Percentiles rank a stretch among this genome's conserved stretches.
These are phyloP conservation scores for Lasiodiplodia citricola DNA, from an alignment of 2,329 filamentous ascomycete species.

Conservation along the genomic window DNA sequence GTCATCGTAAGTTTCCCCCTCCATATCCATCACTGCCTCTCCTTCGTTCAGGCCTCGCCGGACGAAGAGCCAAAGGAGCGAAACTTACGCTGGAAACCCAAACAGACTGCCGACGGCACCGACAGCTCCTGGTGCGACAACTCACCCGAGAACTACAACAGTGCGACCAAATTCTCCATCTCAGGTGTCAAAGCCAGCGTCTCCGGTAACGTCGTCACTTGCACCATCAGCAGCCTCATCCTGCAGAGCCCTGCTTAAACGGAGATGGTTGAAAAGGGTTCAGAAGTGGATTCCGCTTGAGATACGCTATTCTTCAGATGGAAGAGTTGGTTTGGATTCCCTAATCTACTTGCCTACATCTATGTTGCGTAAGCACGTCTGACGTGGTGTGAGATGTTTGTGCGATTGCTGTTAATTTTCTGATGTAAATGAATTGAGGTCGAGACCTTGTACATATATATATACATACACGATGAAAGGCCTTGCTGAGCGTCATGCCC, in stretches of 20 bases:
- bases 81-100: not conserved
- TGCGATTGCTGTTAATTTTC: not conserved
- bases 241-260: constrained; percentile 28
- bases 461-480: not conserved
- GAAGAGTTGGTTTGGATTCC: not conserved
- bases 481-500: not conserved
- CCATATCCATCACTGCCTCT: not conserved
- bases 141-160: constrained; percentile 47
- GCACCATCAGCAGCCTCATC: constrained; percentile 30
- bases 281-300: not conserved
- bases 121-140: constrained; percentile 33
- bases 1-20: constrained; percentile 33
- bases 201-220: constrained; percentile 32
- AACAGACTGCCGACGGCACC: constrained; percentile 31
- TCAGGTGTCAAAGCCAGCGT: constrained; percentile 42
- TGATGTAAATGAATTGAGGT: not conserved
- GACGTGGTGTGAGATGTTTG: not conserved
- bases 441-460: not conserved
- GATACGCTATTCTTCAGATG: not conserved
- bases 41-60: not conserved
- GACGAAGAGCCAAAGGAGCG: constrained; percentile 18
- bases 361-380: not conserved
- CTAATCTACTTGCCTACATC: not conserved
- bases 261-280: not conserved
- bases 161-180: constrained; percentile 44